Evolutionary conservation across 2,329 filamentous ascomycete species (phyloP).

Genomic region (Epicoccum sorghinum): DNA sequence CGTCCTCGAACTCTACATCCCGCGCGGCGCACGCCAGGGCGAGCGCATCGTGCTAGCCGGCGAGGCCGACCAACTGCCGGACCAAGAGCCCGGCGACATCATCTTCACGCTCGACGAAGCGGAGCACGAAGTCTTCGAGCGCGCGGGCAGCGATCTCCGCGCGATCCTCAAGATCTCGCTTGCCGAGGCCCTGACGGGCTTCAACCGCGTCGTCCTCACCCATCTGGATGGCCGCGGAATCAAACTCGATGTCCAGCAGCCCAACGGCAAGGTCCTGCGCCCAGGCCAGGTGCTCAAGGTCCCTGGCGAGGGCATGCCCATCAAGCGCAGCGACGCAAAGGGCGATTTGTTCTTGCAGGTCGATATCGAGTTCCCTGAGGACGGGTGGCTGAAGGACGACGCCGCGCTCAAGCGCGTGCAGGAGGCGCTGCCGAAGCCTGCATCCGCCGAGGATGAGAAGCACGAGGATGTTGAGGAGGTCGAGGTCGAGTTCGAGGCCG

Average conservation of each 20-base stretch:
- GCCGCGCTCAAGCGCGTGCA: conserved; percentile 61
- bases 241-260: conserved; percentile 74
- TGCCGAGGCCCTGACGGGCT: conserved; percentile 83
- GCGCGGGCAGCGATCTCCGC: conserved; percentile 82
- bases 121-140: conserved; percentile 79
- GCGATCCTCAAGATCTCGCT: conserved; percentile 82
- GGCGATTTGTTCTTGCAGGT: conserved; percentile 89
- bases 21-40: conserved; percentile 77
- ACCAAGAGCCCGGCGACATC: conserved; percentile 89
- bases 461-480: conserved; percentile 81
- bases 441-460: conserved; percentile 70
- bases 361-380: conserved; percentile 85
- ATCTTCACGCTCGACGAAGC: conserved; percentile 86
- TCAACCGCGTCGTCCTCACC: conserved; percentile 86
- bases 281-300: conserved; percentile 88
- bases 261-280: conserved; percentile 74
- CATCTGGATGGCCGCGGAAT: conserved; percentile 95
- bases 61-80: conserved; percentile 90
- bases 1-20: conserved; percentile 94
- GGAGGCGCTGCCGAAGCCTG: conserved; percentile 69
- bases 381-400: conserved; percentile 78
- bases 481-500: conserved; percentile 79
- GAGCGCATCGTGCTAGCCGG: conserved; percentile 90
- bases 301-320: conserved; percentile 89
- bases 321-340: conserved; percentile 80